Conservation (phyloP, 306 rosid genomes). For the Begonia loranthoides region DNA sequence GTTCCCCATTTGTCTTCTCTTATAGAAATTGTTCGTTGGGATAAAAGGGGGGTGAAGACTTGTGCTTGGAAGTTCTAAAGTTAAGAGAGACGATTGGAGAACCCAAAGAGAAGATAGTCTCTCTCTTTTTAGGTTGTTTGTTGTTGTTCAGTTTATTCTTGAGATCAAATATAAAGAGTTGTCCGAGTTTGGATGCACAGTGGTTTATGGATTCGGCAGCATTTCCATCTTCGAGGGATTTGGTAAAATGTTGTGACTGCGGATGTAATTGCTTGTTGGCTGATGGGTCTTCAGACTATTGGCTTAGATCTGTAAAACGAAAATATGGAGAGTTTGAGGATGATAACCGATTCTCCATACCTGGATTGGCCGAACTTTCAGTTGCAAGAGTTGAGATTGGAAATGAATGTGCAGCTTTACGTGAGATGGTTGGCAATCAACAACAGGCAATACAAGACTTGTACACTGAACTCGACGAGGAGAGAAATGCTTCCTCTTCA, state of each 20-base stretch:
- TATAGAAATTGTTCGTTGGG: slow-evolving; percentile 9
- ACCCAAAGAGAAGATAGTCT: neutral
- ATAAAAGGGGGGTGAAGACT: slow-evolving; percentile 22
- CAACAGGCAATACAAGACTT: slow-evolving; percentile 60
- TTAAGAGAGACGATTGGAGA: slow-evolving; percentile 13
- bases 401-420: slow-evolving; percentile 65
- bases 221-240: slow-evolving; percentile 33
- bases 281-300: slow-evolving; percentile 35
- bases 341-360: slow-evolving; percentile 26
- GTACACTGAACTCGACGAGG: slow-evolving; percentile 79
- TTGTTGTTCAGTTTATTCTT: slow-evolving; percentile 8
- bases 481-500: slow-evolving; percentile 81
- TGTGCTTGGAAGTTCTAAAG: slow-evolving; percentile 7
- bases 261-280: slow-evolving; percentile 43
- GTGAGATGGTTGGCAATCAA: slow-evolving; percentile 67
- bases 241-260: slow-evolving; percentile 51
- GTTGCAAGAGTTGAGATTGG: slow-evolving; percentile 53
- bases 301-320: slow-evolving; percentile 81
- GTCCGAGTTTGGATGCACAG: slow-evolving; percentile 25
- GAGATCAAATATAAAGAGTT: slow-evolving; percentile 13
- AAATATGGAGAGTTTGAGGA: slow-evolving; percentile 58
- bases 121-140: slow-evolving; percentile 10
- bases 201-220: slow-evolving; percentile 45
- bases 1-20: no score
- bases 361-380: slow-evolving; percentile 20